Evolutionary conservation across 208 protist species (phyloP), one percentile per base, ranked within the genome.

Genomic region (Angomonas ambiguus): DNA sequence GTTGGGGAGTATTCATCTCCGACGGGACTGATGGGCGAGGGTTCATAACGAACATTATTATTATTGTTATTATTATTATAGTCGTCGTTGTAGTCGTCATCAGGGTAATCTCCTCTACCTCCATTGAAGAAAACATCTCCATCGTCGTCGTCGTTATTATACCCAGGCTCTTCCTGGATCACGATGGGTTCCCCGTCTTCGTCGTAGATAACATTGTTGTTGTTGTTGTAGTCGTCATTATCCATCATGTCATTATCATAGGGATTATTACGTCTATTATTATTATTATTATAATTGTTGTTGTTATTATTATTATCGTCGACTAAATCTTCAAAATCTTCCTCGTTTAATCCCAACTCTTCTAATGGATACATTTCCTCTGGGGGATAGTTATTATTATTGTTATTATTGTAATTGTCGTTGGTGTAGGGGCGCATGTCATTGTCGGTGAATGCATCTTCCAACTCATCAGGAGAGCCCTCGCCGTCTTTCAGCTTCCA

Each of bases 291-390:
- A 20, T 48, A 3, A 20, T 16, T 24, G 30, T 65, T 51, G 41
- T 63, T 49, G 34, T 60, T 60, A 60, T 76, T 77, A 53, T 53
- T 62, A 28, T 76, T 57, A 48, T 80, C 75, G 35, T 75, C 74
- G 24, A 61, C 71, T 25, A 85, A 77, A 62, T 53, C 45, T 20
- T 24, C 3, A 24, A 53, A 53, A n/a, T 53, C 45, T 5, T 53
- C 45, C 16, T 53, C 45, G 20, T 53, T 24, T 5, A 53, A 20
- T 53, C 45, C 27, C 11, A 78, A 77, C 16, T 72, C 69, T n/a
- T 74, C 75, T 55, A 85, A 81, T 32, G 73, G 63, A 11, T 62
- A 42, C 57, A 35, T 42, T 35, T 62, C 57, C 16, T 45, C 55
- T 18, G 25, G 24, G 13, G 51, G n/a, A 24, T 4, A 13, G 4